These are phyloP conservation scores for Arxiozyma heterogenica DNA, from an alignment of 1,139 yeast genomes.

Conservation along the genomic window DNA sequence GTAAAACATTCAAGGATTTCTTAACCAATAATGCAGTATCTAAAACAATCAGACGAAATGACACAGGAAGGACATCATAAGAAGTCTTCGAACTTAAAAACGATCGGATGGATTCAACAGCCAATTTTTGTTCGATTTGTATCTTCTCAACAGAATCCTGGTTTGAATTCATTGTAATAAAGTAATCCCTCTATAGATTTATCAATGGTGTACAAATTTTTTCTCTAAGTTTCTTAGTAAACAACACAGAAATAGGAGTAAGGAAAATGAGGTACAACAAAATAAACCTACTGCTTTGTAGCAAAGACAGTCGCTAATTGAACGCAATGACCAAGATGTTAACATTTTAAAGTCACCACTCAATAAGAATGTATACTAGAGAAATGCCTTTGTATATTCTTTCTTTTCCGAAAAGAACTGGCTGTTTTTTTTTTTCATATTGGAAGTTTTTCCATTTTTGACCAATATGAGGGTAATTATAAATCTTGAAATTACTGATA, in stretches of 20 bases:
- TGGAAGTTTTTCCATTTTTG: background rate
- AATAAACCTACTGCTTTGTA: background rate
- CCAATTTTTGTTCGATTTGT: constrained; percentile 49
- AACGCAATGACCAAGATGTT: too few relatives aligned
- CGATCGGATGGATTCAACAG: constrained; percentile 67
- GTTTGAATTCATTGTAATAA: constrained; percentile 1
- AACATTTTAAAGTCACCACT: background rate
- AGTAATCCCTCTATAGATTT: background rate
- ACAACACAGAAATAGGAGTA: background rate
- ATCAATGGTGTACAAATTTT: background rate
- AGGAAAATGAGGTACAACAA: too few relatives aligned
- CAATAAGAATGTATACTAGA: background rate
- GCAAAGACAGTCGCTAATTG: background rate
- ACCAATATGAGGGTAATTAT: background rate
- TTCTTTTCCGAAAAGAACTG: too few relatives aligned
- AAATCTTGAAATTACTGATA: background rate
- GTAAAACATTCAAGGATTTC: constrained; percentile 77
- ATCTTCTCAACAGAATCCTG: constrained; percentile 9
- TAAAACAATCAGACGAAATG: constrained; percentile 83
- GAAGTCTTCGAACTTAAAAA: constrained; percentile 88
- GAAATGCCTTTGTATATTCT: background rate
- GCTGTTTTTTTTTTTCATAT: background rate
- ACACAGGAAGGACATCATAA: constrained; percentile 93
- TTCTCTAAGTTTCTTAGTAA: too few relatives aligned
- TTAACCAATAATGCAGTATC: constrained; percentile 88